Evolutionary conservation across 2,329 filamentous ascomycete species (phyloP), one percentile per base, ranked within the genome.

Genomic region (Nemania abortiva): DNA sequence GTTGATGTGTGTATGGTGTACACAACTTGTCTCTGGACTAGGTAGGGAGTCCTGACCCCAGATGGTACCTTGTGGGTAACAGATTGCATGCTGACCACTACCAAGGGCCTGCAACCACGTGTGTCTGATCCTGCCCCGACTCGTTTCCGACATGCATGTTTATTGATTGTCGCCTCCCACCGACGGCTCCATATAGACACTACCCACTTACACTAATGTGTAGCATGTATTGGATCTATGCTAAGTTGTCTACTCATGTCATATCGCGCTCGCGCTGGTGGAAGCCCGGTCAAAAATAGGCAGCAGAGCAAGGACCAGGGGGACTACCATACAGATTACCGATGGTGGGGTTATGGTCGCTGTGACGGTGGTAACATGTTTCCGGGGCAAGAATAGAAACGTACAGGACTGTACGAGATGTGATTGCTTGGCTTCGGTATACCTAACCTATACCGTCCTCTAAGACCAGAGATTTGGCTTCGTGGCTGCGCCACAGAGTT

Each of bases 401-500:
- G 39, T 42, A 42, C 39, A 42, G 39, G 5, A 15, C 3, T 42
- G 39, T 42, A 11, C 39, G 11, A 5, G 13, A 13, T 42, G 39
- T 15, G 13, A 18, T 11, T 18, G 3, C 39, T 42, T 13, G 11
- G 5, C 18, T 9, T 34, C 31, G 5, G 1, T 47, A n/a, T 47
- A 20, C 18, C n/a, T 47, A n/a, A n/a, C 42, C n/a, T 20, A n/a
- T 47, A n/a, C 15, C 42, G 15, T 6, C n/a, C 6, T 15, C 6
- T 2, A 47, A n/a, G 2, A n/a, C 15, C 6, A n/a, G n/a, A n/a
- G n/a, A n/a, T n/a, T n/a, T n/a, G n/a, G n/a, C n/a, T 49, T 49
- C 7, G 4, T 49, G 11, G 18, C 9, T 39, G 6, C 59, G 65
- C 65, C 61, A 60, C 31, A 15, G 31, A 11, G n/a, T 34, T 10